phyloP scores from a whole-genome alignment of 768 basidiomycete species.

The Boletus eberwhitei region DNA sequence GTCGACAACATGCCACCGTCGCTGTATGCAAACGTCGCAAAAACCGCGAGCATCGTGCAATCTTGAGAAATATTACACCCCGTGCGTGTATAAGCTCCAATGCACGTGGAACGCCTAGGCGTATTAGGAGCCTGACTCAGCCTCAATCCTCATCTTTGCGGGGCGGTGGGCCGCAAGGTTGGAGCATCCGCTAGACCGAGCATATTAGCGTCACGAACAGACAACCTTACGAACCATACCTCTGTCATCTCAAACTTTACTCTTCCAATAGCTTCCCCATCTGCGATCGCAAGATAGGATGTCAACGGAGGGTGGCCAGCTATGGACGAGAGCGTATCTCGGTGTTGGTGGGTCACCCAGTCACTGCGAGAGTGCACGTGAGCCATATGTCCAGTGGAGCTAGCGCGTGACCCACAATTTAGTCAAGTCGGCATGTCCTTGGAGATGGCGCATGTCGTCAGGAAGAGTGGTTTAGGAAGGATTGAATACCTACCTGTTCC shows the following conservation, averaged over 20 bases:
- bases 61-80: neutral
- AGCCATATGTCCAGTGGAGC: neutral
- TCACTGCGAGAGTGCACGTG: conserved; percentile 54
- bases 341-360: conserved; percentile 96
- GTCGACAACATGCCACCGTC: neutral
- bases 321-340: conserved; percentile 91
- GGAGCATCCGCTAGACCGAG: conserved; percentile 74
- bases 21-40: neutral
- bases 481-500: conserved; percentile 71
- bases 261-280: conserved; percentile 88
- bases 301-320: conserved; percentile 85
- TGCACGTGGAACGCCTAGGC: neutral
- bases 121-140: neutral
- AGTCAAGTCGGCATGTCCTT: conserved; percentile 93
- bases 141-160: conserved; percentile 76
- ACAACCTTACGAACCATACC: conserved; percentile 41
- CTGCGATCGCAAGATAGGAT: conserved; percentile 88
- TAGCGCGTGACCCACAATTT: conserved; percentile 72
- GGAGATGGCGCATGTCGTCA: conserved; percentile 4
- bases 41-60: neutral
- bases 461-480: neutral
- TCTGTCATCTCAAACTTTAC: conserved; percentile 94
- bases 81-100: no score
- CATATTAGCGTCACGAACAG: conserved; percentile 23
- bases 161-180: conserved; percentile 91